These are phyloP conservation scores for Phytophthora ohioensis DNA, from an alignment of 352 stramenopile genomes.

Conservation along the genomic window DNA sequence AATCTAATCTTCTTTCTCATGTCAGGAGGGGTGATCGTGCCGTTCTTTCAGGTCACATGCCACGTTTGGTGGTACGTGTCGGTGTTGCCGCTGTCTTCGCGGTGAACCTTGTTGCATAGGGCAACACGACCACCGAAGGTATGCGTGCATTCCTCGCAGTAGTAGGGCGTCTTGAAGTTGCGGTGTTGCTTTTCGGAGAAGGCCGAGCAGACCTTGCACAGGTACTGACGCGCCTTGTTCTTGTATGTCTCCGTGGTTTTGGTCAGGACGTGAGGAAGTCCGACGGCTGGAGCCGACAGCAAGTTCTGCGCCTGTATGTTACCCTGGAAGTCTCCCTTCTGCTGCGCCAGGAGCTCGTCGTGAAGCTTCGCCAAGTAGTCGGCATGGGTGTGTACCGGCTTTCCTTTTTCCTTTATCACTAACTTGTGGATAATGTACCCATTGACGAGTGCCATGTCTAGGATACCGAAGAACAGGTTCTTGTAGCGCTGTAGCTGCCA, in stretches of 20 bases:
- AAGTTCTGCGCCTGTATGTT: slow-evolving; percentile 28
- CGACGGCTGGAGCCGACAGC: background rate
- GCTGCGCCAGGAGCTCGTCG: slow-evolving; percentile 15
- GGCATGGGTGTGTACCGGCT: slow-evolving; percentile 15
- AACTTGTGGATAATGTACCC: slow-evolving; percentile 29
- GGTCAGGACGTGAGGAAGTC: slow-evolving; percentile 4
- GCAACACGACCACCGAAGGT: slow-evolving; percentile 9
- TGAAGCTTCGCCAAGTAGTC: slow-evolving; percentile 22
- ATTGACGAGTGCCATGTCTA: slow-evolving; percentile 40
- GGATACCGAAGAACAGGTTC: slow-evolving; percentile 28
- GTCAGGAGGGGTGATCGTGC: slow-evolving; percentile 3
- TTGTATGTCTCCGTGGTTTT: slow-evolving; percentile 25
- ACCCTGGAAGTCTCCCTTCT: slow-evolving; percentile 9
- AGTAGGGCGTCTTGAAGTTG: slow-evolving; percentile 28
- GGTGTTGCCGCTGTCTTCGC: slow-evolving; percentile 7
- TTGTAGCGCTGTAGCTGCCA: slow-evolving; percentile 11
- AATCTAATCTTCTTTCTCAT: slow-evolving; percentile 26
- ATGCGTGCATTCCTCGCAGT: slow-evolving; percentile 14
- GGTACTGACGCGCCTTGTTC: slow-evolving; percentile 27
- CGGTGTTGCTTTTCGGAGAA: slow-evolving; percentile 17
- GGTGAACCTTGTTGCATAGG: slow-evolving; percentile 20
- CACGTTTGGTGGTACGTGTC: slow-evolving; percentile 22
- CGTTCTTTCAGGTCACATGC: slow-evolving; percentile 26
- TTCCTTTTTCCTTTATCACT: slow-evolving; percentile 5
- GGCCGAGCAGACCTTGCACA: slow-evolving; percentile 32